Conservation (phyloP, 2,329 filamentous ascomycete genomes). For the Diaporthe citriasiana region DNA sequence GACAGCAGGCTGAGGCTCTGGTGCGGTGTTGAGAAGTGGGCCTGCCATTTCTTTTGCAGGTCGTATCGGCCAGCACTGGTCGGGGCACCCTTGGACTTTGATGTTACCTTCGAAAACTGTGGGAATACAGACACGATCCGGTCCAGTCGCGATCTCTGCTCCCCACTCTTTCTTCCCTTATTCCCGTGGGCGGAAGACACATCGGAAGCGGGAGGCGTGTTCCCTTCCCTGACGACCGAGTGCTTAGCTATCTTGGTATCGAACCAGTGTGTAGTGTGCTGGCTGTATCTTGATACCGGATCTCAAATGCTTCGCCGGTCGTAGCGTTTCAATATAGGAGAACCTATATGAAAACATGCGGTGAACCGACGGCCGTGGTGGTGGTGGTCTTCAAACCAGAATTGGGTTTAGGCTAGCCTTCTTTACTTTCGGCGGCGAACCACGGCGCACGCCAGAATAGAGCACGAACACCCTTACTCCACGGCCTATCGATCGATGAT, state of each 20-base stretch:
- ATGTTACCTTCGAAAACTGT: conserved; percentile 11
- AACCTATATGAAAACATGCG: conserved; percentile 12
- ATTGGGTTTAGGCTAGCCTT: conserved; percentile 13
- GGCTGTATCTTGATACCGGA: conserved; percentile 19
- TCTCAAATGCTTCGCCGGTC: conserved; percentile 9
- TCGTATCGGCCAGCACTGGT: background rate
- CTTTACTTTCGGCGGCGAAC: conserved; percentile 23
- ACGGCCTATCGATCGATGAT: background rate
- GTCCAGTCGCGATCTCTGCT: conserved; percentile 18
- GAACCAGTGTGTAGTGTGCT: background rate
- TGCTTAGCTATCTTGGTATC: conserved; percentile 6
- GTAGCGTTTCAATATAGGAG: conserved; percentile 28
- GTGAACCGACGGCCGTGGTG: background rate
- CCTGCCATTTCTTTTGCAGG: conserved; percentile 19
- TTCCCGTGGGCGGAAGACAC: background rate
- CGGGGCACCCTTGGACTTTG: conserved; percentile 3
- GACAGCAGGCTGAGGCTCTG: conserved; percentile 16
- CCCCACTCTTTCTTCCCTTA: background rate
- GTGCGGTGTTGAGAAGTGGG: background rate
- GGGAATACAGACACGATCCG: conserved; percentile 14
- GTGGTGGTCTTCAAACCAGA: conserved; percentile 1
- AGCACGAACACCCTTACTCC: conserved; percentile 12
- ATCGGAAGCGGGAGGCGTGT: background rate
- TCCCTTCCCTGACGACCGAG: conserved; percentile 14
- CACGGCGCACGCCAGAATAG: background rate